Evolutionary conservation across 2,329 filamentous ascomycete genomes (phyloP).

Genomic region (Arthrobotrys pseudoclavata): DNA sequence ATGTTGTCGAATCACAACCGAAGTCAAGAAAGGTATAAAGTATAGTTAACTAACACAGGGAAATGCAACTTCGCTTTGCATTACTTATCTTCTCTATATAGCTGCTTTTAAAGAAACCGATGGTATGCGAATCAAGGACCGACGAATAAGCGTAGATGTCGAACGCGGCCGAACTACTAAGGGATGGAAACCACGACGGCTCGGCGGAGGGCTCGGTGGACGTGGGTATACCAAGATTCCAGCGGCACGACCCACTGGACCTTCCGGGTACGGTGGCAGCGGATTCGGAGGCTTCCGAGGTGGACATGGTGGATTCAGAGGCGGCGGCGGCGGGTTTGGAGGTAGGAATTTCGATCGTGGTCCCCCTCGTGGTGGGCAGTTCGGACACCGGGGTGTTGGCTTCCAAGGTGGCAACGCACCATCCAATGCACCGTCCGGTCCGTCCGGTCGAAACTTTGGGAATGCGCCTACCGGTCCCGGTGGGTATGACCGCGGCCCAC

Average conservation of each 20-base stretch:
- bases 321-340: constrained; percentile 64
- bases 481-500: constrained; percentile 61
- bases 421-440: constrained; percentile 74
- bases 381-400: constrained; percentile 67
- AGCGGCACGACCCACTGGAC: constrained; percentile 78
- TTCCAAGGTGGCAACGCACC: constrained; percentile 73
- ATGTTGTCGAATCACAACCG: constrained; percentile 35
- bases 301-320: constrained; percentile 70
- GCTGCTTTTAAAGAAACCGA: constrained; percentile 91
- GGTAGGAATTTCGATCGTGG: constrained; percentile 65
- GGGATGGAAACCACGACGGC: constrained; percentile 90
- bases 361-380: constrained; percentile 66
- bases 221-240: constrained; percentile 90
- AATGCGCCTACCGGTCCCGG: constrained; percentile 67
- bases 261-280: constrained; percentile 72
- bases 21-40: constrained; percentile 54
- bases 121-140: constrained; percentile 91
- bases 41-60: constrained; percentile 74
- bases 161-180: constrained; percentile 94
- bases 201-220: constrained; percentile 91
- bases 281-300: constrained; percentile 74
- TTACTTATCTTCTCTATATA: constrained; percentile 70
- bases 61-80: constrained; percentile 71
- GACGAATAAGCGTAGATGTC: constrained; percentile 92
- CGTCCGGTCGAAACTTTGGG: constrained; percentile 70